Evolutionary conservation across 2,329 filamentous ascomycete species (phyloP).

Genomic region (Stagonosporopsis tanaceti): DNA sequence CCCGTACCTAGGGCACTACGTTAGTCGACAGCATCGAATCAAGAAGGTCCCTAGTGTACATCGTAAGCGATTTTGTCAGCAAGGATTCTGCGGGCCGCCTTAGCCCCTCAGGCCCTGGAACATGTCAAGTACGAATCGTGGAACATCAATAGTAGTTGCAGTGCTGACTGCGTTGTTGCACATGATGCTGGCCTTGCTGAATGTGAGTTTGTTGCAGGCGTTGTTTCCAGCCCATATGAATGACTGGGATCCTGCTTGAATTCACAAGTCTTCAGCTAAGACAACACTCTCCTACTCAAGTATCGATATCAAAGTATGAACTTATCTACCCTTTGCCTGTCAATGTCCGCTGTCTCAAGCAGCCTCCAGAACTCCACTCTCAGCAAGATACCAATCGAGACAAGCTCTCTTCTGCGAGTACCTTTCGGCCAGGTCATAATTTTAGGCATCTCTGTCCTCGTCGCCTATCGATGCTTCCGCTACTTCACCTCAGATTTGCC

Average conservation of each 20-base stretch:
- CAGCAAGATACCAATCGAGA: background rate
- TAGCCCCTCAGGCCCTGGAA: too few relatives aligned
- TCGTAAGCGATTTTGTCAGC: background rate
- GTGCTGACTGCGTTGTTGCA: background rate
- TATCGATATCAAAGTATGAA: background rate
- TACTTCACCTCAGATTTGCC: constrained; percentile 15
- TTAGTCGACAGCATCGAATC: background rate
- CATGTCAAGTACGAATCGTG: too few relatives aligned
- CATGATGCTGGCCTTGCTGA: background rate
- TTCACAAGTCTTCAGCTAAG: too few relatives aligned
- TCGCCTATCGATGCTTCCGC: background rate
- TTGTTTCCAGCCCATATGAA: too few relatives aligned
- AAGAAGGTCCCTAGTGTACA: background rate
- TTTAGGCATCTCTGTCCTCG: background rate
- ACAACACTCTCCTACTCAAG: too few relatives aligned
- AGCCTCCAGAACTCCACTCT: background rate
- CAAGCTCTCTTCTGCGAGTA: background rate
- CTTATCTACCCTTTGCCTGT: background rate
- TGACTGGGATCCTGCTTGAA: too few relatives aligned
- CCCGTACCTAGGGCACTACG: too few relatives aligned
- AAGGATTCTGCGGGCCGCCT: background rate
- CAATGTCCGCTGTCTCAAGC: background rate
- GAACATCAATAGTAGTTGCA: background rate
- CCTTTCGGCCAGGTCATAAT: background rate
- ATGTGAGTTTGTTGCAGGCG: background rate